Conservation (phyloP, 75 land plant species). For the Pseudotsuga menziesii region DNA sequence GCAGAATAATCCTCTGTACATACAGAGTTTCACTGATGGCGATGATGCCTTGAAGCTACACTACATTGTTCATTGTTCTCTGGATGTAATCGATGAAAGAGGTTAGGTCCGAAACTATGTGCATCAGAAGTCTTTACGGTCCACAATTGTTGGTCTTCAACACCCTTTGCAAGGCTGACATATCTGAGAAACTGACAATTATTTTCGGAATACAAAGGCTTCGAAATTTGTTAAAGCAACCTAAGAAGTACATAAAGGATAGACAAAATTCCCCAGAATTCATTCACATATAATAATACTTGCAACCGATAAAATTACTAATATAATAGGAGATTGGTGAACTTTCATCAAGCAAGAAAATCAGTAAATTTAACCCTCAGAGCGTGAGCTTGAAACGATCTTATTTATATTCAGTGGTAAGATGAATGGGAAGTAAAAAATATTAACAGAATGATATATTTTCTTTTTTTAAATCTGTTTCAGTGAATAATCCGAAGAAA, state of each 20-base stretch:
- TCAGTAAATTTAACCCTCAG: not conserved
- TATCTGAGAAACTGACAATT: no score
- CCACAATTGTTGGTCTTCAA: not conserved
- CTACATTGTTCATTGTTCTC: constrained; percentile 94
- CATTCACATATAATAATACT: not conserved
- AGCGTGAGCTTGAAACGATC: not conserved
- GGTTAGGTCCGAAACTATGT: constrained; percentile 28
- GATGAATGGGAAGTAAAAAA: not conserved
- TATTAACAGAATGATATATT: not conserved
- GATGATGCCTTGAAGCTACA: constrained; percentile 94
- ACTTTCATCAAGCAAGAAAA: not conserved
- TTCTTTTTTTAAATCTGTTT: not conserved
- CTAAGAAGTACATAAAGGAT: not conserved
- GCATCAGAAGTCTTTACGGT: not conserved
- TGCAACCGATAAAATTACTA: not conserved
- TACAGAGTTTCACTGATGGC: constrained; percentile 87
- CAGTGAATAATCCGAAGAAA: constrained; percentile 93
- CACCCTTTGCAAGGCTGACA: no score
- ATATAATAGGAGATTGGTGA: not conserved
- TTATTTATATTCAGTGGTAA: not conserved
- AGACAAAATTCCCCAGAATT: not conserved
- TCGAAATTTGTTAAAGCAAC: no score
- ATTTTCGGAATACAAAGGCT: no score
- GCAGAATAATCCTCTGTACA: constrained; percentile 96
- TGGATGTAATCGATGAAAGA: constrained; percentile 94